Base-by-base conservation (phyloP, 192 early-diverging fungal genomes). In the Gaertneriomyces semiglobifer region DNA sequence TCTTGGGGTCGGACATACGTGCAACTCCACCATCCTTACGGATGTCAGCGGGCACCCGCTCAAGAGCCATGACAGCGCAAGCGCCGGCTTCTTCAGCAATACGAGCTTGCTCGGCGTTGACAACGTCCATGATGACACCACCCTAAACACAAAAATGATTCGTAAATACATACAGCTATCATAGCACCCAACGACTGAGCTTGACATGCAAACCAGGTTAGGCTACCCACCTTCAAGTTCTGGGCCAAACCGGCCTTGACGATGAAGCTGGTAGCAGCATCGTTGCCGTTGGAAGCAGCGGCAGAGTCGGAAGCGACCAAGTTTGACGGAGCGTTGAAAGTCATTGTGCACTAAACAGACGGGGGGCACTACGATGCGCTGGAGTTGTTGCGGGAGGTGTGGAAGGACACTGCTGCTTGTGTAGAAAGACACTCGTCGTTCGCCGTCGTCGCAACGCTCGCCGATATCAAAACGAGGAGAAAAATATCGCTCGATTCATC, bases 111-210 rank as follows among this genome's bases (percentile, higher is more conserved):
- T 99, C 93, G 57, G 88, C 92, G 72, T 98, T 92, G 68, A 95
- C 87, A 12, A 97, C 96, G 79, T 98, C 96, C 94, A 99, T 97
- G 77, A 99, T 98, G 16, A 99, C 96, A 64, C 97, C 97, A 59
- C 93, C 94, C 91, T 93, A 63, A 16, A 54, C 44, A 61, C 10
- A 8, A 69, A 65, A 7, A 64, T n/a, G 9, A 48, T 33, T 33
- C 25, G 25, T 33, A 33, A 33, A 2, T 33, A 33, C 25, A 33
- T 2, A 33, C 25, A 0, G 25, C 25, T 33, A 33, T 33, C 25
- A 33, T 2, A 33, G 2, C 25, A 33, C 25, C 25, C 25, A 33
- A 33, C 25, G 25, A 33, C 25, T 2, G 25, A 2, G 25, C 1
- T 33, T 33, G 25, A 33, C 25, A 33, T 0, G 25, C 25, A 12